A percentile compares a stretch with the other conserved stretches of the same genome.
Conservation (phyloP, 2,329 filamentous ascomycete species). For the Zopfia rhizophila region DNA sequence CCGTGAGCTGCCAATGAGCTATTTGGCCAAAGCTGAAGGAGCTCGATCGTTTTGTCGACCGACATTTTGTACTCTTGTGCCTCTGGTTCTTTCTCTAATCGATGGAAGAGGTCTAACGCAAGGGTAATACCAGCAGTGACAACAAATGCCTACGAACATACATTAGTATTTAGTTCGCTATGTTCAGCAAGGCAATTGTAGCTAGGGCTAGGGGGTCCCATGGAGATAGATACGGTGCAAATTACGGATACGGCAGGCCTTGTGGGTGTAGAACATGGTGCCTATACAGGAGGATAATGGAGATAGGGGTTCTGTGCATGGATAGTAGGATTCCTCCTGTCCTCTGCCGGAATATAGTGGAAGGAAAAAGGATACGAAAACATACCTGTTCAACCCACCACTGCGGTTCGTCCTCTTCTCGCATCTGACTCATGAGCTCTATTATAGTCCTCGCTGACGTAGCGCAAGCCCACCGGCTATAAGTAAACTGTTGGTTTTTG, state of each 20-base stretch:
- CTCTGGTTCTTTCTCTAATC: conserved; percentile 32
- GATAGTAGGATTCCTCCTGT: too few relatives aligned
- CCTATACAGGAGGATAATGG: too few relatives aligned
- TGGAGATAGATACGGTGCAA: too few relatives aligned
- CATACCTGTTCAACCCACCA: conserved; percentile 53
- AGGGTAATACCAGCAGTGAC: conserved; percentile 44
- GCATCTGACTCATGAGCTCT: conserved; percentile 47
- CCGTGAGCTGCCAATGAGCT: conserved; percentile 54
- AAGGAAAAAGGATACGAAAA: too few relatives aligned
- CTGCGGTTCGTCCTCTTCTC: conserved; percentile 52
- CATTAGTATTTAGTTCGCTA: conserved; percentile 2
- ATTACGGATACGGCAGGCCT: too few relatives aligned
- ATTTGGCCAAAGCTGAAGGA: conserved; percentile 45
- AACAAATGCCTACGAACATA: conserved; percentile 33
- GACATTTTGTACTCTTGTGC: conserved; percentile 35
- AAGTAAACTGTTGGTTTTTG: conserved; percentile 54
- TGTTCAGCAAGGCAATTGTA: too few relatives aligned
- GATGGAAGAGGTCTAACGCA: conserved; percentile 41
- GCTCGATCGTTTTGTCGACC: conserved; percentile 44
- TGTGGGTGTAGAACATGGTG: too few relatives aligned
- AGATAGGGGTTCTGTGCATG: too few relatives aligned
- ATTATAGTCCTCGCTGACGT: conserved; percentile 55
- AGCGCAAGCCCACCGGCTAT: conserved; percentile 55
- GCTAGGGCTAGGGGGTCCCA: too few relatives aligned
- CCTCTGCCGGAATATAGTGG: too few relatives aligned